Evolutionary conservation across 108 stramenopile species (phyloP).

Genomic region (Mayamaea pseudoterrestris): DNA sequence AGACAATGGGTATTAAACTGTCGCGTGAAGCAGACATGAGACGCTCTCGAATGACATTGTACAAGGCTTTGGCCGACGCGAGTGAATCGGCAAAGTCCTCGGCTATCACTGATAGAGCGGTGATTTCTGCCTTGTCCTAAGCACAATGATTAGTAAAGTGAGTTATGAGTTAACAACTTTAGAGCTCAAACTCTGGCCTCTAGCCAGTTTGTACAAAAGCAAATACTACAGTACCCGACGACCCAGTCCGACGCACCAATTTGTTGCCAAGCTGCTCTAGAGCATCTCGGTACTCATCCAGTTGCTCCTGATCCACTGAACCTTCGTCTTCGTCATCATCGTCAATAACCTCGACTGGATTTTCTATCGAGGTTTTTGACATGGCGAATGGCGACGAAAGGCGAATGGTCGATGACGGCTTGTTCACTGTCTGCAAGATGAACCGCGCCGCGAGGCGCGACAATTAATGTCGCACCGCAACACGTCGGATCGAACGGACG

Average conservation of each 20-base stretch:
- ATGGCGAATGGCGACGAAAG: too few relatives aligned
- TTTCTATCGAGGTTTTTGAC: background rate
- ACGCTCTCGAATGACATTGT: conserved; percentile 44
- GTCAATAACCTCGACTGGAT: background rate
- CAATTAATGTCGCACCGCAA: too few relatives aligned
- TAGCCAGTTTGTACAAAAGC: background rate
- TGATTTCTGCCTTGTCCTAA: conserved; percentile 77
- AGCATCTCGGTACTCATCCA: conserved; percentile 69
- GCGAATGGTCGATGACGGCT: too few relatives aligned
- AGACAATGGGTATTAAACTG: conserved; percentile 59
- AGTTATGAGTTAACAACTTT: background rate
- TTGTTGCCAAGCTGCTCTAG: conserved; percentile 41
- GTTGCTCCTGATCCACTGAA: conserved; percentile 53
- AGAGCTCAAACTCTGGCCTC: background rate
- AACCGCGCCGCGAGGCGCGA: too few relatives aligned
- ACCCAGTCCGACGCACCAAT: background rate
- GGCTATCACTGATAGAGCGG: conserved; percentile 68
- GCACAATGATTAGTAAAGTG: background rate
- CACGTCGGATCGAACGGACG: too few relatives aligned
- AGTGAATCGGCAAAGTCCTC: conserved; percentile 56
- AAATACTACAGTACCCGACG: background rate
- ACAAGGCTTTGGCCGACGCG: conserved; percentile 39
- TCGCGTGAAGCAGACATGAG: conserved; percentile 30
- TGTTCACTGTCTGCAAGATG: too few relatives aligned
- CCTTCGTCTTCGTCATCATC: conserved; percentile 32